Evolutionary conservation across 768 basidiomycete species (phyloP), one percentile per base, ranked within the genome.

Genomic region (Lentinula sp.): DNA sequence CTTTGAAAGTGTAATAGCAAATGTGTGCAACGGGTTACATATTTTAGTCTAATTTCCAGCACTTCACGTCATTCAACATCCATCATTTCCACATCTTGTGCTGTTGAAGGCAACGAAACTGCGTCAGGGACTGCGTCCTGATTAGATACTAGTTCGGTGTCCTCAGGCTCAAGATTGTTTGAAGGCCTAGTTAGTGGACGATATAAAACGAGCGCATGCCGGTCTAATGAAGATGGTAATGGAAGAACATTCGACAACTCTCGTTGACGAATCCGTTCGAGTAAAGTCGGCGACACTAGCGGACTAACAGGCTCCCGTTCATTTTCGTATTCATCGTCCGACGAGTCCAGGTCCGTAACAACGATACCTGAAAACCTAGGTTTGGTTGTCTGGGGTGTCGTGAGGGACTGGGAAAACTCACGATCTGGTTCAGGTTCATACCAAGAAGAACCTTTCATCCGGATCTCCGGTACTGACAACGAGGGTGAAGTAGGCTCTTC

Each of bases 361-460:
- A 89, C 77, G 63, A 89, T 86, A 43, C 86, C 87, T 87, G 68
- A 8, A n/a, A 51, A 32, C 59, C 60, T 48, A 62, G 20, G 23
- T 18, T 20, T 56, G 33, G 51, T 45, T 45, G 41, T 63, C 13
- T 51, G 50, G 43, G 32, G 50, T 36, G 10, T 18, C 20, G 41
- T 63, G 28, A 64, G 15, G 18, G 43, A 36, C 64, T 37, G 39
- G 56, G 36, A 20, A 20, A 50, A 67, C 85, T 66, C 71, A 91
- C 90, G 76, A 68, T 88, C 82, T 64, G 81, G 85, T 67, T 88
- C 88, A 4, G 83, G 79, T 68, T 87, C 87, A 67, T 85, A 88
- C 85, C 85, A 88, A 35, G 85, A 82, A 8, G 77, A 77, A 8
- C 70, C 66, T 62, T 83, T 84, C 89, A 91, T 91, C 50, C 78